A percentile compares a stretch with the other conserved stretches of the same genome.
These are phyloP conservation scores for Mucor circinelloides DNA, from an alignment of 371 early-diverging fungal species.

Conservation along the genomic window DNA sequence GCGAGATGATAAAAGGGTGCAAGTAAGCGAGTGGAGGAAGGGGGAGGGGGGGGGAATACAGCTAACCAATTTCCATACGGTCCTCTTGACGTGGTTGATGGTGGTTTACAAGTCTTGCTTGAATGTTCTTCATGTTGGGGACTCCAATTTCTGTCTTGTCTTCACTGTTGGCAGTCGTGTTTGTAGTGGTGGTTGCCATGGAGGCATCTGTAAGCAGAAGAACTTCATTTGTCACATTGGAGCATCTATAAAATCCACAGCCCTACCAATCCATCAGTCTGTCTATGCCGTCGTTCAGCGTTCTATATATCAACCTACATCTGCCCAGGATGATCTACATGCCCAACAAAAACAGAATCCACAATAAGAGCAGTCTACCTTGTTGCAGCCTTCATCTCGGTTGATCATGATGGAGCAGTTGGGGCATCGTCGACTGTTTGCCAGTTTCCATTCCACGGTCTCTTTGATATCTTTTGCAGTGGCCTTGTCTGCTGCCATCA, in stretches of 20 bases:
- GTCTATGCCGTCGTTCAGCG: no score
- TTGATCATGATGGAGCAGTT: slow-evolving; percentile 76
- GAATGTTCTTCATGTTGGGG: slow-evolving; percentile 31
- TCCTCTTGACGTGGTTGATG: not conserved
- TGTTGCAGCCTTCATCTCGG: slow-evolving; percentile 81
- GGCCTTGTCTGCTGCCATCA: slow-evolving; percentile 2
- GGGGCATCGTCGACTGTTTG: slow-evolving; percentile 66
- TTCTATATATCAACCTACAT: slow-evolving; percentile 16
- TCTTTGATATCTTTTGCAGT: slow-evolving; percentile 31
- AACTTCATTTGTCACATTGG: slow-evolving; percentile 1
- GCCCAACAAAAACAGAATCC: slow-evolving; percentile 77
- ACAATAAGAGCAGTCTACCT: slow-evolving; percentile 77
- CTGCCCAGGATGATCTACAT: slow-evolving; percentile 47
- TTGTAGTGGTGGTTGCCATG: not conserved
- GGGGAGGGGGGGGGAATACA: not conserved
- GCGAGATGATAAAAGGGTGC: no score
- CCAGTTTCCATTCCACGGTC: slow-evolving; percentile 47
- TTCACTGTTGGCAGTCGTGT: not conserved
- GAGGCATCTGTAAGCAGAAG: not conserved
- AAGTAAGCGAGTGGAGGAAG: no score
- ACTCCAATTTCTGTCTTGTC: slow-evolving; percentile 37
- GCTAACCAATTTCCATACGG: not conserved
- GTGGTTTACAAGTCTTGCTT: slow-evolving; percentile 7
- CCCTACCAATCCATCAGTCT: slow-evolving; percentile 13
- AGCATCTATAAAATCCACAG: slow-evolving; percentile 38